These are phyloP conservation scores for Leccinum solheimii DNA, from an alignment of 1,284 basidiomycete species.

Conservation along the genomic window DNA sequence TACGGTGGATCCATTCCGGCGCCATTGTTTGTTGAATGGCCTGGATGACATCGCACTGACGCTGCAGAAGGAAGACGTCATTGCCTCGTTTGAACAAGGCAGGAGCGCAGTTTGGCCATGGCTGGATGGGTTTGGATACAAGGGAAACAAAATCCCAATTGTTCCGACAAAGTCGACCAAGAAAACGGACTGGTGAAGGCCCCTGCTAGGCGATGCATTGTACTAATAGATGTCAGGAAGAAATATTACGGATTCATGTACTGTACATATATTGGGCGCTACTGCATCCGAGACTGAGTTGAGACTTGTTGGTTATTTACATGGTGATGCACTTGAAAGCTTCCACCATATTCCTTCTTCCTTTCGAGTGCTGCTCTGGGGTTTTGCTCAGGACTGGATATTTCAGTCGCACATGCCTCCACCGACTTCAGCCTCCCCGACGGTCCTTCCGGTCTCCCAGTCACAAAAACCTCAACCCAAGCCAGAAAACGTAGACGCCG, in stretches of 20 bases:
- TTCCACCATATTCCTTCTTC: not conserved
- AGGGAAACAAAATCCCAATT: slow-evolving; percentile 71
- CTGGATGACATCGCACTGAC: slow-evolving; percentile 94
- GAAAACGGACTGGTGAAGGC: slow-evolving; percentile 77
- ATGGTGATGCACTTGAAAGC: slow-evolving; percentile 8
- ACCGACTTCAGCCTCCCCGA: slow-evolving; percentile 13
- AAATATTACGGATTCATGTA: slow-evolving; percentile 4
- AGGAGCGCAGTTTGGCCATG: slow-evolving; percentile 84
- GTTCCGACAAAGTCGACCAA: slow-evolving; percentile 44
- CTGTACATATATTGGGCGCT: not conserved
- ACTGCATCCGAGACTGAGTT: slow-evolving; percentile 19
- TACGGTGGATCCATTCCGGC: slow-evolving; percentile 82
- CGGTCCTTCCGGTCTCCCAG: slow-evolving; percentile 14
- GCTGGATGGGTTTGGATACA: slow-evolving; percentile 92
- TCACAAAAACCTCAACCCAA: slow-evolving; percentile 20
- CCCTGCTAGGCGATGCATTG: not conserved
- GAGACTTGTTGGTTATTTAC: slow-evolving; percentile 12
- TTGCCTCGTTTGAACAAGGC: slow-evolving; percentile 76
- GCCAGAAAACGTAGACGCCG: slow-evolving; percentile 4
- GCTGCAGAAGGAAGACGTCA: slow-evolving; percentile 70
- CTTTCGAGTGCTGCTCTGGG: slow-evolving; percentile 1
- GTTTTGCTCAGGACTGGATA: slow-evolving; percentile 1
- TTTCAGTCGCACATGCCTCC: slow-evolving; percentile 20
- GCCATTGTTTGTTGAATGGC: slow-evolving; percentile 91
- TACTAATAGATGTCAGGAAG: not conserved